These are phyloP conservation scores for Paraleonurus japonicus DNA, from an alignment of 257 asterid species.

Conservation along the genomic window DNA sequence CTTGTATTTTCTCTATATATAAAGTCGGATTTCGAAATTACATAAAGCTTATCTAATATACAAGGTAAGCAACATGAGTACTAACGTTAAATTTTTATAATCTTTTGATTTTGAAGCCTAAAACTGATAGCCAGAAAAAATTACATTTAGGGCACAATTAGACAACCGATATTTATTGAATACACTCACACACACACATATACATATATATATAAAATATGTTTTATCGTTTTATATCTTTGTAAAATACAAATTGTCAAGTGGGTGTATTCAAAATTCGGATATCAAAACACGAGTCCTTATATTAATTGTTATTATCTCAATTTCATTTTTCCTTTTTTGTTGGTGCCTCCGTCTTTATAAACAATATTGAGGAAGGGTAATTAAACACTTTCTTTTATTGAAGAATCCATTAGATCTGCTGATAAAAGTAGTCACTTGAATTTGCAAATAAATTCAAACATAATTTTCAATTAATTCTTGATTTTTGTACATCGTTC, in stretches of 20 bases:
- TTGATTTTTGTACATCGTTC: not conserved
- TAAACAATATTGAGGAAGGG: not conserved
- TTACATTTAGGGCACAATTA: no score
- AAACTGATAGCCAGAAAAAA: not conserved
- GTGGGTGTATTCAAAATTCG: no score
- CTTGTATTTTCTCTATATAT: not conserved
- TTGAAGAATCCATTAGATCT: not conserved
- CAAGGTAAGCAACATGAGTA: slow-evolving; percentile 22
- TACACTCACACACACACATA: no score
- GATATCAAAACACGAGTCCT: no score
- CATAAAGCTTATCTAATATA: not conserved
- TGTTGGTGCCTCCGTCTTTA: slow-evolving; percentile 2
- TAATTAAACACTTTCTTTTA: not conserved
- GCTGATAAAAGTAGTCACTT: no score
- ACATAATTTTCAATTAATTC: not conserved
- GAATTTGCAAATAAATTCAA: not conserved
- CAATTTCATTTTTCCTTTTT: slow-evolving; percentile 9
- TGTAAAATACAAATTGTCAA: no score
- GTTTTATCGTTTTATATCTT: no score
- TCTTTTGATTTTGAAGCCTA: slow-evolving; percentile 14
- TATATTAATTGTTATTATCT: not conserved
- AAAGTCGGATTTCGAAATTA: not conserved
- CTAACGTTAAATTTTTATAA: slow-evolving; percentile 1
- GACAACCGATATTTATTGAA: no score
- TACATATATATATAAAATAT: no score